These are phyloP conservation scores for Sphagnum tenellum DNA, from an alignment of 225 moss, liverwort and hornwort genomes.

Conservation along the genomic window DNA sequence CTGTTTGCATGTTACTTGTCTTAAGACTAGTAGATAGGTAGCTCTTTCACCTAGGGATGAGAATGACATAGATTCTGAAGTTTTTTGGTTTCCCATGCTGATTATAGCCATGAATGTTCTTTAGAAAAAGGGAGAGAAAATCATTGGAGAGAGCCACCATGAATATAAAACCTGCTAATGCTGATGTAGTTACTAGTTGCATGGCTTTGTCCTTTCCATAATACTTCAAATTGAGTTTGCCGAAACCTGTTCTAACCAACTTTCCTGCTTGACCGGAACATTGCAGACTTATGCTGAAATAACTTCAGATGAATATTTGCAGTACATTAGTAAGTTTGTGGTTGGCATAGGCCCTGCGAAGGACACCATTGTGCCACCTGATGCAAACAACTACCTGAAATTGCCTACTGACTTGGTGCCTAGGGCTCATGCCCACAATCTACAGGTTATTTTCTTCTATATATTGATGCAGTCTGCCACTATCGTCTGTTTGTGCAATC, in stretches of 20 bases:
- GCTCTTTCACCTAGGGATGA: too few relatives aligned
- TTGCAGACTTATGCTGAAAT: constrained; percentile 65
- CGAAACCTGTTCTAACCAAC: background rate
- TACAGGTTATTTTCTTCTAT: constrained; percentile 37
- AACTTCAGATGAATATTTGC: constrained; percentile 67
- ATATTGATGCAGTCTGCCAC: too few relatives aligned
- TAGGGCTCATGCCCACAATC: constrained; percentile 52
- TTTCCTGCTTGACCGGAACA: background rate
- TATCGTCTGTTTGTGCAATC: too few relatives aligned
- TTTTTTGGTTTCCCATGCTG: too few relatives aligned
- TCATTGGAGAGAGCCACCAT: too few relatives aligned
- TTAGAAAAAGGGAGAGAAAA: too few relatives aligned
- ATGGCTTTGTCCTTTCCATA: background rate
- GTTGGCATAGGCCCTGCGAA: constrained; percentile 88
- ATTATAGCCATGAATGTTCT: too few relatives aligned
- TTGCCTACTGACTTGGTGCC: constrained; percentile 60
- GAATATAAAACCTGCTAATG: too few relatives aligned
- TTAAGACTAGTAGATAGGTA: too few relatives aligned
- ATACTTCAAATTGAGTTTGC: background rate
- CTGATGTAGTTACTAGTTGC: too few relatives aligned
- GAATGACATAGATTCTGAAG: too few relatives aligned
- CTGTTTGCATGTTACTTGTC: too few relatives aligned
- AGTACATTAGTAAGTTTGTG: constrained; percentile 67
- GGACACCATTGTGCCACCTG: constrained; percentile 52
- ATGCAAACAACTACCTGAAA: constrained; percentile 39